These are phyloP conservation scores for Cryptococcus sp. DNA, from an alignment of 1,284 basidiomycete genomes.

Conservation along the genomic window DNA sequence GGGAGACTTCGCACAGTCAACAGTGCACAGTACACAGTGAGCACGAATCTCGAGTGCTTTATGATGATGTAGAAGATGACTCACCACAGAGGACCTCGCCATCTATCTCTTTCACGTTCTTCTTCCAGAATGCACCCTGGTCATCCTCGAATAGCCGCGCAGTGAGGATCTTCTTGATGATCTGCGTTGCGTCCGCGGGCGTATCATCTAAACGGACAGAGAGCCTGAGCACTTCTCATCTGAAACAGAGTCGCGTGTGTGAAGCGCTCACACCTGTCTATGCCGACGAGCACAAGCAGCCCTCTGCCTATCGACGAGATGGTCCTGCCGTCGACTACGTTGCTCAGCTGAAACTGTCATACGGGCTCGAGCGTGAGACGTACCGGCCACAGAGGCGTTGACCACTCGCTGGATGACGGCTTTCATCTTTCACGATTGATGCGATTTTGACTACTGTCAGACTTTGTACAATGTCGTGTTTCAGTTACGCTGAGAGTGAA, in stretches of 20 bases:
- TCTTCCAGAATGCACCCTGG: slow-evolving; percentile 63
- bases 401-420: slow-evolving; percentile 52
- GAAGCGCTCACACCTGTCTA: slow-evolving; percentile 68
- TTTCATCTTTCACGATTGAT: slow-evolving; percentile 37
- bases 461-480: too few species aligned
- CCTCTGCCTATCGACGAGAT: slow-evolving; percentile 80
- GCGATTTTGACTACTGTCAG: too few species aligned
- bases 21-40: not conserved
- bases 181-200: slow-evolving; percentile 64
- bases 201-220: slow-evolving; percentile 68
- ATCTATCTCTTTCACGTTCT: slow-evolving; percentile 75
- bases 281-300: slow-evolving; percentile 83
- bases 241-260: slow-evolving; percentile 2
- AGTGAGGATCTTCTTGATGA: slow-evolving; percentile 77
- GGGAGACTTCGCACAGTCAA: slow-evolving; percentile 46
- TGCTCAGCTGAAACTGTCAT: slow-evolving; percentile 4
- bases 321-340: slow-evolving; percentile 47
- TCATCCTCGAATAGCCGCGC: slow-evolving; percentile 71
- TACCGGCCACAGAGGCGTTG: slow-evolving; percentile 50
- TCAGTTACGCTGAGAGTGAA: too few species aligned
- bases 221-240: not conserved
- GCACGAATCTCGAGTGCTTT: not conserved
- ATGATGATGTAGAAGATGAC: slow-evolving; percentile 14
- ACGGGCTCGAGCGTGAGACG: slow-evolving; percentile 2
- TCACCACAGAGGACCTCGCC: slow-evolving; percentile 79